A percentile compares a stretch with the other conserved stretches of the same genome.
These are phyloP conservation scores for Picea glauca DNA, from an alignment of 75 land plant species.

Conservation along the genomic window DNA sequence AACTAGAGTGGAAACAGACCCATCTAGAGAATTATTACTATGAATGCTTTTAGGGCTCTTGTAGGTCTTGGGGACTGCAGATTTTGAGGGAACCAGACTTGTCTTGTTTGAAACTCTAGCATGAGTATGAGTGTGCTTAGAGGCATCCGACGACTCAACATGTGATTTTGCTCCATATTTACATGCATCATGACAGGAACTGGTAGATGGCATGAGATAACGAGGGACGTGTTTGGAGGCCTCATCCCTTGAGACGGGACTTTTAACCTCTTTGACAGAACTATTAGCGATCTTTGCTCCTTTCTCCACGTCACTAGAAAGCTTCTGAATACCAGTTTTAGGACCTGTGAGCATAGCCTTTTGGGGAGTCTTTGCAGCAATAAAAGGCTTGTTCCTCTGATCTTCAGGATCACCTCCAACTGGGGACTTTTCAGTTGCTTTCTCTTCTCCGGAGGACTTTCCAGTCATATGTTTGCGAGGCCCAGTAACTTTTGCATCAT, in stretches of 20 bases:
- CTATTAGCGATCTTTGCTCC: neutral
- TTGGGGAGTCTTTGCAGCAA: neutral
- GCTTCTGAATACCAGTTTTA: neutral
- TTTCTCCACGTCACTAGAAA: neutral
- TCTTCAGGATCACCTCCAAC: neutral
- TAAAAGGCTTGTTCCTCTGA: neutral
- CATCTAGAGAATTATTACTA: neutral
- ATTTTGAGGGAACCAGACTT: neutral
- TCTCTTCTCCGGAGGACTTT: neutral
- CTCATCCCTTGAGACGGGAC: too few species aligned
- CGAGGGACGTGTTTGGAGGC: neutral
- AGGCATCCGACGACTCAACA: neutral
- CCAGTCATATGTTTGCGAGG: neutral
- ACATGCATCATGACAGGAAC: slow-evolving; percentile 11
- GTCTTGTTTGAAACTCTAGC: neutral
- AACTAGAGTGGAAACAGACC: neutral
- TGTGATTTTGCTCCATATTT: slow-evolving; percentile 4
- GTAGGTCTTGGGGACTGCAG: slow-evolving; percentile 2
- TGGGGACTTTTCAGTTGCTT: neutral
- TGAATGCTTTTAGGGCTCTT: neutral
- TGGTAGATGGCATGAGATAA: slow-evolving; percentile 5
- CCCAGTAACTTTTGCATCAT: neutral
- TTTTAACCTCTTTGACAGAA: neutral
- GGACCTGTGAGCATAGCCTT: neutral
- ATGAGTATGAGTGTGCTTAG: slow-evolving; percentile 2